Conservation (phyloP, 768 basidiomycete genomes). For the Cystoderma amianthinum region DNA sequence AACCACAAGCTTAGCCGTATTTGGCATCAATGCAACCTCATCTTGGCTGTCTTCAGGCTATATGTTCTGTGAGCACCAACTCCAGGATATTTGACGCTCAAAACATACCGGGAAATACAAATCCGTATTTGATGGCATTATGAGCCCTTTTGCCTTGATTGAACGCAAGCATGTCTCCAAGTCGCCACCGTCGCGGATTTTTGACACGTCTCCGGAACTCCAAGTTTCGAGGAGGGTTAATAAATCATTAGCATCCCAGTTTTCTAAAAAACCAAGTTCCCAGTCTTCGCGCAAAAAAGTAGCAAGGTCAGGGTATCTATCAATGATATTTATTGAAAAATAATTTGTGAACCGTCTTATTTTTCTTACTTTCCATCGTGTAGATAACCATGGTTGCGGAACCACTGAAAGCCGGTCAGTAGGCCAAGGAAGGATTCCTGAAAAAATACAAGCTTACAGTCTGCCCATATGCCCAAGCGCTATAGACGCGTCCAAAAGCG, state of each 20-base stretch:
- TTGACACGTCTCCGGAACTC: constrained; percentile 42
- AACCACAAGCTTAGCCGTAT: constrained; percentile 36
- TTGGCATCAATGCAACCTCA: constrained; percentile 36
- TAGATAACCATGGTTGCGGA: constrained; percentile 38
- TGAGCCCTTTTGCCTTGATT: constrained; percentile 45
- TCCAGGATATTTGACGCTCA: neutral
- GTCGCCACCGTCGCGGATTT: constrained; percentile 33
- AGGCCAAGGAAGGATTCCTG: neutral
- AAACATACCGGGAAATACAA: constrained; percentile 44
- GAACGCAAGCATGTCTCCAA: constrained; percentile 28
- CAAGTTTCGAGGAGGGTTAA: constrained; percentile 43
- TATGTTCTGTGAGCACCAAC: neutral
- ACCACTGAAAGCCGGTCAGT: constrained; percentile 35
- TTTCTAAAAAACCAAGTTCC: constrained; percentile 34
- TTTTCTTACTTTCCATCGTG: constrained; percentile 32
- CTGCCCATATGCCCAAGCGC: constrained; percentile 55
- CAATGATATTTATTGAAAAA: neutral
- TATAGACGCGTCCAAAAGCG: constrained; percentile 49
- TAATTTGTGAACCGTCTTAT: neutral
- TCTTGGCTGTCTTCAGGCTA: constrained; percentile 48
- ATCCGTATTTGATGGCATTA: constrained; percentile 56
- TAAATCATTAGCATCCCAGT: constrained; percentile 53
- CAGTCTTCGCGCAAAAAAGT: constrained; percentile 45
- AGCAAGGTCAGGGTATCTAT: constrained; percentile 39
- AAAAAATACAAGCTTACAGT: constrained; percentile 24